A percentile compares a stretch with the other conserved stretches of the same genome.
Evolutionary conservation across 306 rosid genomes (phyloP).

Genomic region (Malus sieversii): DNA sequence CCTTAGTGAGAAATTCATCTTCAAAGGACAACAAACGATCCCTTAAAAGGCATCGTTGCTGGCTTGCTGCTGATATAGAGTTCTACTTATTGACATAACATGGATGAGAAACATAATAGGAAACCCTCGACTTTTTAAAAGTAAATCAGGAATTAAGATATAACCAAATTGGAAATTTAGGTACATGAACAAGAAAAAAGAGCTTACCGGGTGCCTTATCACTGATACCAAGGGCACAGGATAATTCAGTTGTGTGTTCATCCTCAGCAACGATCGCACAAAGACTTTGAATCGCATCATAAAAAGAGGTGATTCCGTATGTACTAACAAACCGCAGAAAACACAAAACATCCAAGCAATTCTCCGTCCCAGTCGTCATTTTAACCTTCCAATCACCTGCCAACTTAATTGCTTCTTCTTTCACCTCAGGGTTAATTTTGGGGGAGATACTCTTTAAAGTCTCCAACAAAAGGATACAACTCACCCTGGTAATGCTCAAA

Average conservation of each 20-base stretch:
- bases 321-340: conserved; percentile 37
- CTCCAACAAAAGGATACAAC: conserved; percentile 35
- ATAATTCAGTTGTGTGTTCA: conserved; percentile 22
- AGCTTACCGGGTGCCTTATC: conserved; percentile 24
- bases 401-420: conserved; percentile 31
- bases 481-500: conserved; percentile 16
- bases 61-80: neutral
- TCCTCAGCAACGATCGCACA: conserved; percentile 12
- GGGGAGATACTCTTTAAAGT: conserved; percentile 24
- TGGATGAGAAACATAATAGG: neutral
- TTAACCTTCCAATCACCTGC: conserved; percentile 39
- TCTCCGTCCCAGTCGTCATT: conserved; percentile 7
- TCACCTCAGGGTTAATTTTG: conserved; percentile 21
- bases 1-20: neutral
- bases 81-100: neutral
- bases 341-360: conserved; percentile 28
- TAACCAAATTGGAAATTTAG: neutral
- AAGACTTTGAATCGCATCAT: conserved; percentile 16
- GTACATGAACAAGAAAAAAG: neutral
- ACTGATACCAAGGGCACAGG: conserved; percentile 14
- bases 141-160: neutral
- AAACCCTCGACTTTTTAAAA: neutral
- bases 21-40: neutral
- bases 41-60: neutral
- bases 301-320: conserved; percentile 24